Conservation (phyloP, 1,284 basidiomycete species). For the Marasmius tenuissimus region DNA sequence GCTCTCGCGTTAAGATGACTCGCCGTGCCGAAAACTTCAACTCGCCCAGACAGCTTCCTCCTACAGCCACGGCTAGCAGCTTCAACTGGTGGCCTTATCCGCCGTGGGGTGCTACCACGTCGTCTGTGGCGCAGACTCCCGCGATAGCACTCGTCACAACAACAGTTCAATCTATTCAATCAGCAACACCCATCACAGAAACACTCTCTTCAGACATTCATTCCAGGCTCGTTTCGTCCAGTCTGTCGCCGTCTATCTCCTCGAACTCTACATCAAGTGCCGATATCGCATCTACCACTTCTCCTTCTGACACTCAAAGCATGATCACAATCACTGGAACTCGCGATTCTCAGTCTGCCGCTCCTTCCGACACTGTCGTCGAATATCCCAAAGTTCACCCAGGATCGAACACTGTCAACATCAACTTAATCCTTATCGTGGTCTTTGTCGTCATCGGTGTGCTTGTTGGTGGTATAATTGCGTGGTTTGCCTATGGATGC, state of each 20-base stretch:
- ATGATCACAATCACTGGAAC: slow-evolving; percentile 9
- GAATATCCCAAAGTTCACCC: slow-evolving; percentile 10
- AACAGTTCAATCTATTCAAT: not conserved
- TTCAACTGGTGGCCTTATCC: slow-evolving; percentile 4
- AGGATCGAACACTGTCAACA: slow-evolving; percentile 1
- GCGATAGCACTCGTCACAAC: not conserved
- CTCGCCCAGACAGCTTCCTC: slow-evolving; percentile 1
- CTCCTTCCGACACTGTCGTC: slow-evolving; percentile 8
- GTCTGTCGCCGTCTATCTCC: not conserved
- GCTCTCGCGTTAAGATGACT: not conserved
- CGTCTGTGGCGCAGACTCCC: not conserved
- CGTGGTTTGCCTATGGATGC: slow-evolving; percentile 30
- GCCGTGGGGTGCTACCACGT: not conserved
- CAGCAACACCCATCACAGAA: not conserved
- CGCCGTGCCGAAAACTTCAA: not conserved
- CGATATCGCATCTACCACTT: slow-evolving; percentile 10
- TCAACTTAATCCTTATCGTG: slow-evolving; percentile 31
- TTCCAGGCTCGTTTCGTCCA: not conserved
- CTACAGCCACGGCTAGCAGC: not conserved
- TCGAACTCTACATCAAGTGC: slow-evolving; percentile 7
- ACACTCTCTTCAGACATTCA: not conserved
- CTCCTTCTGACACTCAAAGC: slow-evolving; percentile 2
- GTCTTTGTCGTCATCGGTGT: slow-evolving; percentile 30
- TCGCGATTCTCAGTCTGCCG: not conserved
- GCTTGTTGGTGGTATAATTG: slow-evolving; percentile 22